These are phyloP conservation scores for Diaporthe sp. DNA, from an alignment of 2,329 filamentous ascomycete genomes.

Conservation along the genomic window DNA sequence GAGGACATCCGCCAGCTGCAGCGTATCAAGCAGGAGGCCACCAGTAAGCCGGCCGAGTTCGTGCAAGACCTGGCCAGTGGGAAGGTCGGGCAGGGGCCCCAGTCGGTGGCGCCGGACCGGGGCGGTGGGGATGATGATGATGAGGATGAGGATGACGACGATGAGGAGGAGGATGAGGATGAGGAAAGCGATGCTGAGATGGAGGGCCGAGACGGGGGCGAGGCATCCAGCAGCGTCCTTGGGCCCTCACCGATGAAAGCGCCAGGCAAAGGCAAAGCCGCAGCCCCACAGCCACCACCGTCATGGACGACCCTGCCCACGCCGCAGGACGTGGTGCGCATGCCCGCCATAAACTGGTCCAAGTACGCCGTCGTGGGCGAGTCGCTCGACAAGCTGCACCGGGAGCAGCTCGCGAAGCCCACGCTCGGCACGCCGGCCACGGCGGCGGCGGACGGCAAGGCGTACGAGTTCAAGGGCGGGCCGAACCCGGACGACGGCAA, in stretches of 20 bases:
- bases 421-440: conserved; percentile 66
- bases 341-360: conserved; percentile 93
- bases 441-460: conserved; percentile 53
- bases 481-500: conserved; percentile 55
- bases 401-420: conserved; percentile 80
- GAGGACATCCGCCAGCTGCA: conserved; percentile 81
- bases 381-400: conserved; percentile 86
- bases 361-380: conserved; percentile 94
- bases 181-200: conserved; percentile 49
- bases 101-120: conserved; percentile 49
- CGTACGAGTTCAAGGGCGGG: conserved; percentile 65
- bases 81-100: conserved; percentile 58
- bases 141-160: conserved; percentile 50
- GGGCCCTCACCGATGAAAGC: conserved; percentile 39
- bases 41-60: conserved; percentile 80
- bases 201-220: conserved; percentile 35
- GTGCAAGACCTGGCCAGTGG: conserved; percentile 76
- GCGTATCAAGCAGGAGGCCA: conserved; percentile 77
- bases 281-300: conserved; percentile 42
- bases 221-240: conserved; percentile 32
- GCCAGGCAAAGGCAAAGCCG: conserved; percentile 38
- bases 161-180: conserved; percentile 48
- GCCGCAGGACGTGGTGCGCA: conserved; percentile 86
- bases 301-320: conserved; percentile 78
- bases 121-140: conserved; percentile 52